Conservation (phyloP, 106 monocot species). For the Dendrobium officinale region DNA sequence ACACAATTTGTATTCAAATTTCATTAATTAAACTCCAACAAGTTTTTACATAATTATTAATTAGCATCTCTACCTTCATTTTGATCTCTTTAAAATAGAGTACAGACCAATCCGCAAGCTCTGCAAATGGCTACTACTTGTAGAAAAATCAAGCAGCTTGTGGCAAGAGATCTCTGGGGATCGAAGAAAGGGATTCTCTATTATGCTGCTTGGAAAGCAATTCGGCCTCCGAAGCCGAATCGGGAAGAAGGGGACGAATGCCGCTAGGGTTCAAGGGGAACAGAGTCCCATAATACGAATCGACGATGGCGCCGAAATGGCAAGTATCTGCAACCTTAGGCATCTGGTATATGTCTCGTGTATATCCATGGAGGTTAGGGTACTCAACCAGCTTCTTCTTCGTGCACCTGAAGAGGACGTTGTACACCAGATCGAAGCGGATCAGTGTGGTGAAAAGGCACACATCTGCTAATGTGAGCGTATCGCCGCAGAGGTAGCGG, state of each 20-base stretch:
- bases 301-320: conserved; percentile 70
- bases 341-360: conserved; percentile 83
- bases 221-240: conserved; percentile 32
- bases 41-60: too few relatives aligned
- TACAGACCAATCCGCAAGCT: background rate
- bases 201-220: conserved; percentile 52
- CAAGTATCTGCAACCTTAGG: conserved; percentile 75
- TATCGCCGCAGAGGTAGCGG: conserved; percentile 76
- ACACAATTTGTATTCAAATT: too few relatives aligned
- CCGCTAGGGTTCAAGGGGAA: conserved; percentile 85
- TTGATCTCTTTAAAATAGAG: too few relatives aligned
- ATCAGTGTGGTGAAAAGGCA: conserved; percentile 91
- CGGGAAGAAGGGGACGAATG: conserved; percentile 62
- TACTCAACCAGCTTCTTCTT: conserved; percentile 85
- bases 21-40: too few relatives aligned
- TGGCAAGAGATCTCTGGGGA: background rate
- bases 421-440: conserved; percentile 78
- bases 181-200: conserved; percentile 35
- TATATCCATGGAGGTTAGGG: conserved; percentile 67
- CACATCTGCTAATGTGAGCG: conserved; percentile 71
- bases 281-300: conserved; percentile 68
- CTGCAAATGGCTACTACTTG: background rate
- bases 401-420: conserved; percentile 79
- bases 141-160: background rate
- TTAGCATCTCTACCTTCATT: too few relatives aligned